Evolutionary conservation across 805 yeast genomes (phyloP).

Genomic region (Cyberlindnera xishuangbannaensis): DNA sequence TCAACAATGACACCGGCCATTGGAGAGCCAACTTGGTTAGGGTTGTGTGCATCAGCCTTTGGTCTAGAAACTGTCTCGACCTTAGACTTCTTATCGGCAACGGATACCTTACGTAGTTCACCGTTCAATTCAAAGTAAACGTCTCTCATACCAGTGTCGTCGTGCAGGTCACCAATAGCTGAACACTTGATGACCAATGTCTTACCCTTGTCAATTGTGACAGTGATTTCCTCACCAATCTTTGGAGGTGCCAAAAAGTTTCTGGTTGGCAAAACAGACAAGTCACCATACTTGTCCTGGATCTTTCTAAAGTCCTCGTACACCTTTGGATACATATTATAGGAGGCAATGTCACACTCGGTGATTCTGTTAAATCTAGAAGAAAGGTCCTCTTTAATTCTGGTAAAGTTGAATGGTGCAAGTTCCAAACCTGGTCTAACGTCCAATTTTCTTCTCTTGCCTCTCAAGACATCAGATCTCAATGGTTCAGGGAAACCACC

Average conservation of each 20-base stretch:
- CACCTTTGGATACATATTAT: constrained; percentile 97
- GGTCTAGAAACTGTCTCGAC: constrained; percentile 82
- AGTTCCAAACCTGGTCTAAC: constrained; percentile 89
- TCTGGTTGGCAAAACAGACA: constrained; percentile 90
- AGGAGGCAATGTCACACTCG: constrained; percentile 90
- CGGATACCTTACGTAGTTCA: constrained; percentile 93
- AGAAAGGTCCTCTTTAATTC: constrained; percentile 65
- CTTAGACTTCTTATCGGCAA: constrained; percentile 82
- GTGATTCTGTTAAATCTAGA: constrained; percentile 74
- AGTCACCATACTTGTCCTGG: constrained; percentile 78
- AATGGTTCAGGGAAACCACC: constrained; percentile 99
- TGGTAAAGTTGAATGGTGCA: constrained; percentile 74
- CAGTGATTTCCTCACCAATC: constrained; percentile 81
- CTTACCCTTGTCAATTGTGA: constrained; percentile 94
- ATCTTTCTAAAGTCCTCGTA: constrained; percentile 79
- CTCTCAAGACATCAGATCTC: constrained; percentile 83
- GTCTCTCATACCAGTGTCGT: constrained; percentile 86
- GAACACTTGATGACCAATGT: constrained; percentile 82
- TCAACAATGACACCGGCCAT: constrained; percentile 99
- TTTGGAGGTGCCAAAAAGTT: constrained; percentile 83
- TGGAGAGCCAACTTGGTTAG: constrained; percentile 95
- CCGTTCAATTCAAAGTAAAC: constrained; percentile 98
- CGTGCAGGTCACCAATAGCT: constrained; percentile 86
- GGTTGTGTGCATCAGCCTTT: constrained; percentile 83
- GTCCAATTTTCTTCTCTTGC: constrained; percentile 86